Base-by-base conservation (phyloP, 2,329 filamentous ascomycete species). In the Emericellopsis atlantica region DNA sequence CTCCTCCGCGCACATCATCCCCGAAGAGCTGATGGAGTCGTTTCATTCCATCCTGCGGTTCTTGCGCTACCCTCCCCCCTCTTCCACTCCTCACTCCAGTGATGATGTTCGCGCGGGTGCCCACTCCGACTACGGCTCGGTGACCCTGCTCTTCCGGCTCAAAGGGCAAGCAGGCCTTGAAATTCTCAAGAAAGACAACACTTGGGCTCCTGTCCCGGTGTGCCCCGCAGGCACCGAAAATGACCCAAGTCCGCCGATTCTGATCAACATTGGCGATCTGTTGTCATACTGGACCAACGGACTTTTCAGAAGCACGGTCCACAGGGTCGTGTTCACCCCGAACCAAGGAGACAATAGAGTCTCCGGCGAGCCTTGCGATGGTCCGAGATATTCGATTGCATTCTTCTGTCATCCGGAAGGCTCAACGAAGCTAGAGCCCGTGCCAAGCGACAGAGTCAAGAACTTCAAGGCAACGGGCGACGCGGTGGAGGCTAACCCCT, bases 211-310 rank as follows among this genome's bases (percentile, higher is more conserved):
- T 36, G 84, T 82, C 1, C 79, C 76, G 4, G 81, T 89, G 2
- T 66, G 65, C 14, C 83, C 84, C 0, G 64, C 70, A 0, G 71
- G 72, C 1, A 79, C 76, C 4, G 74, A 76, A 45, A 46, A 56
- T 24, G 76, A 79, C 50, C 65, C 66, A 8, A 72, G 67, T 33
- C 81, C 76, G n/a, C 89, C 82, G 1, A 86, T 88, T 69, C 59
- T 95, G 69, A 58, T 96, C 79, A 64, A 92, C 67, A 74, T 88
- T 62, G 62, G 82, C 60, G 65, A 81, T 56, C 53, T 83, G 55
- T 63, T 81, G 45, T 82, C 78, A 29, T 92, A 93, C 58, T 96
- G 90, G 90, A 96, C 92, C 1, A 82, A 84, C 48, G 88, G 89
- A 0, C 61, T 95, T 37, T 70, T 96, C 46, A 83, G 87, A 51